Evolutionary conservation across 202 grass and related monocot species (phyloP).

Genomic region (Schoenoplectus triqueter): DNA sequence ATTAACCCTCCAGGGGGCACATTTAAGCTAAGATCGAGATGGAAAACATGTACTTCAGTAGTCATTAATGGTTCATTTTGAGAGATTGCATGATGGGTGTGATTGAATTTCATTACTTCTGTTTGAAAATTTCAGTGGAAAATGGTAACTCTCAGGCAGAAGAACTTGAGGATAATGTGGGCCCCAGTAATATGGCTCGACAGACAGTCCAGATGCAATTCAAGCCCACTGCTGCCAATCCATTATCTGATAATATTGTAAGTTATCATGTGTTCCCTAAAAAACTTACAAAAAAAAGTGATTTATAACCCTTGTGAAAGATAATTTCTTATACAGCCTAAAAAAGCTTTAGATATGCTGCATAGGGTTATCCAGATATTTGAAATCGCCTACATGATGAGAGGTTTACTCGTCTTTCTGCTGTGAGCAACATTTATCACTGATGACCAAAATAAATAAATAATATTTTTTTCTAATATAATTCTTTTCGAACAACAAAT

Average conservation of each 20-base stretch:
- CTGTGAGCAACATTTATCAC: constrained; percentile 20
- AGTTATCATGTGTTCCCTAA: not conserved
- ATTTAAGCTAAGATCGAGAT: not conserved
- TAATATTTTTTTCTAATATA: constrained; percentile 16
- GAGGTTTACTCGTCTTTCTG: not conserved
- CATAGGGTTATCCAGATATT: constrained; percentile 27
- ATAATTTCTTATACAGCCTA: not conserved
- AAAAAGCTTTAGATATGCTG: not conserved
- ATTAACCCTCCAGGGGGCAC: not conserved
- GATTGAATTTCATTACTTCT: constrained; percentile 5
- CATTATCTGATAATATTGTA: constrained; percentile 51
- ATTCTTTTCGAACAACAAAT: constrained; percentile 4
- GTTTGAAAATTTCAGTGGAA: constrained; percentile 44
- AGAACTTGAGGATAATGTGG: constrained; percentile 49
- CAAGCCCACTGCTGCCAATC: constrained; percentile 47
- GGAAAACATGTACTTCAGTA: not conserved
- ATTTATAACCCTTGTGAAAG: not conserved
- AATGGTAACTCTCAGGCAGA: constrained; percentile 47
- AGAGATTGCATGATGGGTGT: not conserved
- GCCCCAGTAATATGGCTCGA: constrained; percentile 53
- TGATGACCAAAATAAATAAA: not conserved
- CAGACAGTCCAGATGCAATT: constrained; percentile 56
- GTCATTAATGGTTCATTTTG: constrained; percentile 2
- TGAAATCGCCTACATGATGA: not conserved
- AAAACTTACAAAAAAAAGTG: not conserved